Percentiles rank a stretch among this genome's conserved stretches.
phyloP scores from a whole-genome alignment of 2,329 filamentous ascomycete genomes.

The Pseudonectria foliicola region DNA sequence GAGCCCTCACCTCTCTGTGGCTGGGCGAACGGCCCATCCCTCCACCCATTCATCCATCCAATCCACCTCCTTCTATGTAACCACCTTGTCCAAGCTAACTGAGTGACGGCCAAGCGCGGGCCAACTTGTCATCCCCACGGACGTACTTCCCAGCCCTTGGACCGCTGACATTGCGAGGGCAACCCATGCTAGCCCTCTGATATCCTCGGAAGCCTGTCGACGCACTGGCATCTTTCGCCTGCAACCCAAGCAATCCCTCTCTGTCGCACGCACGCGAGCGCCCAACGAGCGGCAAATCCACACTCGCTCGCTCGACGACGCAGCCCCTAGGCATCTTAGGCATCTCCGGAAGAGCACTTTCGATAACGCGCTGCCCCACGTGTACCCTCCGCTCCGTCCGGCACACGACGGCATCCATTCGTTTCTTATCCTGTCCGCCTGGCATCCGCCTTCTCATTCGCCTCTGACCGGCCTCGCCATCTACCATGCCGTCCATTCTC shows the following conservation, averaged over 20 bases:
- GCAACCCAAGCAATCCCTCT: too few relatives aligned
- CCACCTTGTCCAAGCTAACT: too few relatives aligned
- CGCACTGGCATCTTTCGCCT: too few relatives aligned
- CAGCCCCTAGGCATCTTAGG: background rate
- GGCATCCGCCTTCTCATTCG: background rate
- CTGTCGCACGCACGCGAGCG: too few relatives aligned
- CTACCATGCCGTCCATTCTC: conserved; percentile 61
- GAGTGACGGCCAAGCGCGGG: conserved; percentile 8
- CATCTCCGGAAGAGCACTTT: conserved; percentile 9
- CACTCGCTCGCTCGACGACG: conserved; percentile 11
- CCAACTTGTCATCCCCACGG: conserved; percentile 10
- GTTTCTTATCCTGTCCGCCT: background rate
- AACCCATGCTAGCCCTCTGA: conserved; percentile 13
- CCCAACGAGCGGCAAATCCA: conserved; percentile 11
- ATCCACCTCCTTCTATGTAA: too few relatives aligned
- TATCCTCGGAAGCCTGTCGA: too few relatives aligned
- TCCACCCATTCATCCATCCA: too few relatives aligned
- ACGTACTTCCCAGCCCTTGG: conserved; percentile 8
- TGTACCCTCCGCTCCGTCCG: too few relatives aligned
- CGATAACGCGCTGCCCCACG: conserved; percentile 21
- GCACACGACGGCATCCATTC: conserved; percentile 1
- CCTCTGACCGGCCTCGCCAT: conserved; percentile 4
- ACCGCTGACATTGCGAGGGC: conserved; percentile 20
- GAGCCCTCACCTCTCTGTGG: too few relatives aligned
- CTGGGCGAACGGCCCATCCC: too few relatives aligned